Evolutionary conservation across 179 eudicot species (phyloP), one percentile per base, ranked within the genome.

Genomic region (Actinidia chinensis): DNA sequence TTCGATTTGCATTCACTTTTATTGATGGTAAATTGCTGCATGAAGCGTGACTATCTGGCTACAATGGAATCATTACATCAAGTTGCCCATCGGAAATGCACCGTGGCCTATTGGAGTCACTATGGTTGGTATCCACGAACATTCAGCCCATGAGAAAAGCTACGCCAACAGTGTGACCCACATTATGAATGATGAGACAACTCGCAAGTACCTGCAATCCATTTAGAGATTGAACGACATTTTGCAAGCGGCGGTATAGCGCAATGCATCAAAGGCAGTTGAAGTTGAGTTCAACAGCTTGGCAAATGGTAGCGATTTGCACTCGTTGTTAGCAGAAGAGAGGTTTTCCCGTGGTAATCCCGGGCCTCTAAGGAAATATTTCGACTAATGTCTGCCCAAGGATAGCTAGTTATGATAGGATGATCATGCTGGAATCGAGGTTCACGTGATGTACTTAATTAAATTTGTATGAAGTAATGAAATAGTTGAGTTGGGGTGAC

Each of bases 91-190:
- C 69, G 99, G 99, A 55, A 95, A 95, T 81, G 99, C 99, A 20
- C 99, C 99, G 40, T 95, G 99, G 99, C 99, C 99, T 47, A 95
- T 95, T 74, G 99, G 99, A 76, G 99, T 95, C 65, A 95, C 99
- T 91, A 95, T 95, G 99, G 99, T 95, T 92, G 99, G 99, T 81
- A 95, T 95, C 74, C 99, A 95, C 64, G 99, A 95, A 80, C 97
- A 98, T 89, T 95, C 98, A 28, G 99, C 99, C 14, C 99, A 98
- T 42, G 99, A 95, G 86, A 95, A 95, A 84, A 95, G 93, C 80
- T 87, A 91, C 79, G 93, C 99, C 63, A 95, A 93, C 74, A 95
- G 99, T 90, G 99, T 95, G 64, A 98, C 99, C n/a, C 99, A 95
- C 83, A 83, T 95, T 65, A 95, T 95, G 99, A 95, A 95, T 28